These are phyloP conservation scores for Candida methanosorbosa DNA, from an alignment of 805 yeast species.

Conservation along the genomic window DNA sequence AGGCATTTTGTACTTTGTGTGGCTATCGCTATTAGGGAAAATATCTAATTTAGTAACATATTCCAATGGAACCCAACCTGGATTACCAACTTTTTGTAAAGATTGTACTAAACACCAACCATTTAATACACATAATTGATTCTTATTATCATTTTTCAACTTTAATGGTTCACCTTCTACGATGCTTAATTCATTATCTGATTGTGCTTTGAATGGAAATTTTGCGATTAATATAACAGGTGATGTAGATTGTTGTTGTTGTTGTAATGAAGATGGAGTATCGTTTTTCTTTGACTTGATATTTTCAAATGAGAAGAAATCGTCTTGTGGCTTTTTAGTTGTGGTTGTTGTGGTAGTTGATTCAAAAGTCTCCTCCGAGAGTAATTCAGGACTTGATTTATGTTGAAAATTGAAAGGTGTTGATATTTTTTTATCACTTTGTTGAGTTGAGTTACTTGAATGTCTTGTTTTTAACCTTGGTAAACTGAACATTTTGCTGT, in stretches of 20 bases:
- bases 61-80: conserved; percentile 46
- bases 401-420: conserved; percentile 1
- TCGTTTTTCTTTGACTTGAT: too few relatives aligned
- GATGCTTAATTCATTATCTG: conserved; percentile 33
- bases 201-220: conserved; percentile 31
- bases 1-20: too few relatives aligned
- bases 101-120: conserved; percentile 53
- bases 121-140: conserved; percentile 17
- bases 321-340: too few relatives aligned
- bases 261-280: too few relatives aligned
- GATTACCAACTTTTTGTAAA: conserved; percentile 33
- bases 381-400: neutral
- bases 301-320: neutral
- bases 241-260: neutral
- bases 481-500: too few relatives aligned
- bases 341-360: too few relatives aligned
- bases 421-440: too few relatives aligned
- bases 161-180: conserved; percentile 45
- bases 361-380: too few relatives aligned
- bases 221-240: neutral
- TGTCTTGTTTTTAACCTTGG: too few relatives aligned
- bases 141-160: conserved; percentile 32
- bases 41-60: conserved; percentile 17
- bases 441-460: too few relatives aligned
- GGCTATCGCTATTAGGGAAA: too few relatives aligned